Conservation (phyloP, 495 filamentous ascomycete genomes). For the Neurospora sp. region DNA sequence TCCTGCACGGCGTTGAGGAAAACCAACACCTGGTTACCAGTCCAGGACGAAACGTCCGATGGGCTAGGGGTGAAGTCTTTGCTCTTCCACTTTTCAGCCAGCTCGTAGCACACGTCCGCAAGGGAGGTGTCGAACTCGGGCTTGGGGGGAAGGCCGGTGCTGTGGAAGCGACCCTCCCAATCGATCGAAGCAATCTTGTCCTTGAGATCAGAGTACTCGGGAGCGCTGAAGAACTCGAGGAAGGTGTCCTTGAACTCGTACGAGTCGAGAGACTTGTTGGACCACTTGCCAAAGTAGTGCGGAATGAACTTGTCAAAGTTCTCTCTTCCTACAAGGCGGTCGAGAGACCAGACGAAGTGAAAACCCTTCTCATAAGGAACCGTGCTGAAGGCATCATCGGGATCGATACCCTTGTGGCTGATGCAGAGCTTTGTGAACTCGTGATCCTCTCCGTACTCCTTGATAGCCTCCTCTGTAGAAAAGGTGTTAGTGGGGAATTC, state of each 20-base stretch:
- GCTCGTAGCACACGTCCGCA: constrained; percentile 71
- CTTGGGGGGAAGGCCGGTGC: constrained; percentile 77
- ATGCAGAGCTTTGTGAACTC: constrained; percentile 88
- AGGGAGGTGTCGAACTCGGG: constrained; percentile 83
- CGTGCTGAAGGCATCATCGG: constrained; percentile 87
- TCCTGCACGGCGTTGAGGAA: constrained; percentile 71
- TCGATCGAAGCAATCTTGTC: constrained; percentile 59
- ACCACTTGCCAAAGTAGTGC: constrained; percentile 80
- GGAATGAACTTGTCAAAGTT: constrained; percentile 92
- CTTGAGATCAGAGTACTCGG: constrained; percentile 51
- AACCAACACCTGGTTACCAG: constrained; percentile 78
- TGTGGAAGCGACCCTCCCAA: constrained; percentile 83
- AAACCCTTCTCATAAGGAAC: constrained; percentile 67
- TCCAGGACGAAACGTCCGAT: constrained; percentile 61
- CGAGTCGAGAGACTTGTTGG: constrained; percentile 73
- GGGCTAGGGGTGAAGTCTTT: constrained; percentile 52
- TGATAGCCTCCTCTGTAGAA: constrained; percentile 55
- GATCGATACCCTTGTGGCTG: constrained; percentile 79
- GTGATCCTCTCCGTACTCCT: constrained; percentile 66
- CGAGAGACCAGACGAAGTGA: constrained; percentile 64
- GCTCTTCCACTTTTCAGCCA: constrained; percentile 69
- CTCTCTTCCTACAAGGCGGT: constrained; percentile 71
- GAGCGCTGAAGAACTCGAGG: constrained; percentile 67
- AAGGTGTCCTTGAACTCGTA: constrained; percentile 87
- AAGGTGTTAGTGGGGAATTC: not conserved